Percentiles rank a stretch among this genome's conserved stretches.
These are phyloP conservation scores for Aspergillus diversus DNA, from an alignment of 495 filamentous ascomycete species.

Conservation along the genomic window DNA sequence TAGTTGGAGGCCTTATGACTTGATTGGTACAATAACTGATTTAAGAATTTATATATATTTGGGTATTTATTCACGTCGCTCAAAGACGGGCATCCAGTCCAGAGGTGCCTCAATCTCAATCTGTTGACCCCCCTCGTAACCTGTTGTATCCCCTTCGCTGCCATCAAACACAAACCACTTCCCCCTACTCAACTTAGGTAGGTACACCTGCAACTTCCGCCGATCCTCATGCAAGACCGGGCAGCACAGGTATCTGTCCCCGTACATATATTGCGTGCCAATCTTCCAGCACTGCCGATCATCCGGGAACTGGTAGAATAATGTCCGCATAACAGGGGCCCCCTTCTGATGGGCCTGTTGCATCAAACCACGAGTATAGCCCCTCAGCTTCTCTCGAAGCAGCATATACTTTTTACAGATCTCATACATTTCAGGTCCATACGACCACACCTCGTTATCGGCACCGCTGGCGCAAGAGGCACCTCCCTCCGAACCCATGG, in stretches of 20 bases:
- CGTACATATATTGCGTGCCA: slow-evolving; percentile 59
- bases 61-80: not conserved
- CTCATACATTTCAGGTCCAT: slow-evolving; percentile 56
- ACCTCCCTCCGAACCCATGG: slow-evolving; percentile 18
- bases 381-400: slow-evolving; percentile 54
- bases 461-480: slow-evolving; percentile 44
- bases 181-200: not conserved
- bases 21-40: no score
- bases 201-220: slow-evolving; percentile 23
- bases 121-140: not conserved
- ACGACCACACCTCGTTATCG: slow-evolving; percentile 63
- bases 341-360: slow-evolving; percentile 57
- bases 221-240: slow-evolving; percentile 47
- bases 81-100: not conserved
- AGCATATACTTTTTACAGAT: slow-evolving; percentile 59
- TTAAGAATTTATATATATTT: no score
- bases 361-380: slow-evolving; percentile 56
- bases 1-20: no score
- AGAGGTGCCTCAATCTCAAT: not conserved
- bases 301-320: slow-evolving; percentile 60
- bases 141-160: not conserved
- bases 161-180: not conserved
- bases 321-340: slow-evolving; percentile 55
- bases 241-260: slow-evolving; percentile 54
- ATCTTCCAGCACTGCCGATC: slow-evolving; percentile 54